A percentile compares a stretch with the other conserved stretches of the same genome.
These are phyloP conservation scores for Fusarium ramigenum DNA, from an alignment of 2,329 filamentous ascomycete species.

Conservation along the genomic window DNA sequence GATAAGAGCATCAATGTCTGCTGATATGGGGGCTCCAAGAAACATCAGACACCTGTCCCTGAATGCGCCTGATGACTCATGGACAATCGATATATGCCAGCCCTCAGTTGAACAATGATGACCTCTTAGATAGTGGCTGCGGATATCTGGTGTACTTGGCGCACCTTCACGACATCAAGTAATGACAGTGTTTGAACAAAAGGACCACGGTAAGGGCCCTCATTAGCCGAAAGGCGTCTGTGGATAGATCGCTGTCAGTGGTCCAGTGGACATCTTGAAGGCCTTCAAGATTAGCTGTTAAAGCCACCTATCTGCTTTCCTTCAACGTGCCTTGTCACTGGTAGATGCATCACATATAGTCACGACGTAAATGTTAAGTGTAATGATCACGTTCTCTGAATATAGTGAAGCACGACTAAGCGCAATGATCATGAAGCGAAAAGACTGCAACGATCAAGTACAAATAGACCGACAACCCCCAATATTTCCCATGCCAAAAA, in stretches of 20 bases:
- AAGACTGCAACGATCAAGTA: rapidly evolving
- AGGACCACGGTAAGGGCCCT: too few relatives aligned
- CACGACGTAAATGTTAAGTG: too few relatives aligned
- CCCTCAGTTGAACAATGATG: neutral
- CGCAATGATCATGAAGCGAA: too few relatives aligned
- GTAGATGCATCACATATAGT: too few relatives aligned
- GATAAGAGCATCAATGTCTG: too few relatives aligned
- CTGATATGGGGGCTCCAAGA: neutral
- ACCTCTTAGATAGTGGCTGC: rapidly evolving
- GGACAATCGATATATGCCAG: rapidly evolving
- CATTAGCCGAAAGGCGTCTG: too few relatives aligned
- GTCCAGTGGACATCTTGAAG: neutral
- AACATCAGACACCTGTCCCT: neutral
- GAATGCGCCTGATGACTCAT: neutral
- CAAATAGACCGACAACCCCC: neutral
- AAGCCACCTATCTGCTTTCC: neutral
- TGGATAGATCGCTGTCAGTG: rapidly evolving
- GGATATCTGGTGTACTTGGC: too few relatives aligned
- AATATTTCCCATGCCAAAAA: too few relatives aligned
- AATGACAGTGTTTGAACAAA: too few relatives aligned
- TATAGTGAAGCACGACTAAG: too few relatives aligned
- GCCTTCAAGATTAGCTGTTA: neutral
- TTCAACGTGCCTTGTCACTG: rapidly evolving
- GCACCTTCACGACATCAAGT: rapidly evolving
- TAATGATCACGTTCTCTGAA: too few relatives aligned